Base-by-base conservation (phyloP, 164 flowering plant genomes). In the Stephania cephalantha region DNA sequence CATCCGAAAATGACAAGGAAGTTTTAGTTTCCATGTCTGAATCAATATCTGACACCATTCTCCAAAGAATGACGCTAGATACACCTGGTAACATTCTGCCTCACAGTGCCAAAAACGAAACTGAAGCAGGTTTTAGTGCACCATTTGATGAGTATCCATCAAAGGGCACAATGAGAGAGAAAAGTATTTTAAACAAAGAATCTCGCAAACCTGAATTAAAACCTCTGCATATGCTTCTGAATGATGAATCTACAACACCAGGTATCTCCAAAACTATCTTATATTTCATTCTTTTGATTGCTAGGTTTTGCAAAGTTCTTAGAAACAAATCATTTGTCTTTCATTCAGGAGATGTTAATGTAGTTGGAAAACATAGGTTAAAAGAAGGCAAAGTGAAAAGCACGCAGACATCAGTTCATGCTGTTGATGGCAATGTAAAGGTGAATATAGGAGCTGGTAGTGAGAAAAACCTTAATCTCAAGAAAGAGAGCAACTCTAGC, bases 321-420 rank as follows among this genome's bases (percentile, higher is more conserved):
- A 70, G 30, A 15, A 22, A 46, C 22, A 31, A 30, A 31, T 35
- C 50, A 13, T 11, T 75, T 77, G 69, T 44, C 12, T 72, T 22
- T n/a, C 18, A 17, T 75, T 80, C 85, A 89, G 90, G 82, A 65
- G 71, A 76, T 58, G 82, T 65, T 17, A 78, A 78, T 77, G 72
- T 53, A 11, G 73, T 50, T 73, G 48, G 45, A 20, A 76, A 73
- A 72, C 73, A 50, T 53, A 71, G 74, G 71, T 55, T 25, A 69
- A 80, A 81, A 78, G 83, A 79, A 76, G 79, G 73, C 71, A 44
- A 18, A 71, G 73, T 11, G 25, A 81, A 75, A 71, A 73, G 71
- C 69, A 65, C 63, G 13, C 77, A 67, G 65, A 69, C 55, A 13
- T 73, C 84, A 44, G 70, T 77, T 55, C 77, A 50, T 72, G 70